Conservation (phyloP, 306 rosid genomes). For the Potentilla sterilis region DNA sequence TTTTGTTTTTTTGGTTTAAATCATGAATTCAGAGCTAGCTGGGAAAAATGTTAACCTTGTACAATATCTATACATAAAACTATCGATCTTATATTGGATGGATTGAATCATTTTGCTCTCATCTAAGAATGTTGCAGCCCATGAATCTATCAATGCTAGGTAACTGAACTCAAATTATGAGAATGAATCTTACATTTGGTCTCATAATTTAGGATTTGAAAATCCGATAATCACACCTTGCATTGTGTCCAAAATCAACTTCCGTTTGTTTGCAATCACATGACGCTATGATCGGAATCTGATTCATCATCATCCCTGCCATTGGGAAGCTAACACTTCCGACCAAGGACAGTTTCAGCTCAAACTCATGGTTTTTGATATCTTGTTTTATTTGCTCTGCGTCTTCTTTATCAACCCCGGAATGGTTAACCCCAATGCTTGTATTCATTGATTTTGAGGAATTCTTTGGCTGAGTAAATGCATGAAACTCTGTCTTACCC, state of each 20-base stretch:
- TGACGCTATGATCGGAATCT: conserved; percentile 27
- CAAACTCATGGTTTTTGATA: conserved; percentile 18
- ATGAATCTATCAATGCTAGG: background rate
- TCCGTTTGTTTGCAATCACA: conserved; percentile 29
- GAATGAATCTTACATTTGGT: background rate
- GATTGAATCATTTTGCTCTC: background rate
- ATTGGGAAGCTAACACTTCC: conserved; percentile 37
- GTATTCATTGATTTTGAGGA: conserved; percentile 28
- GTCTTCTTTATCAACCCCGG: conserved; percentile 18
- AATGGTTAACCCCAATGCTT: conserved; percentile 9
- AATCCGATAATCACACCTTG: conserved; percentile 36
- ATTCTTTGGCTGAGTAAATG: conserved; percentile 33
- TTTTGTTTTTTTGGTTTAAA: background rate
- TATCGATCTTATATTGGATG: background rate
- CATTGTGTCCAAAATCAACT: conserved; percentile 37
- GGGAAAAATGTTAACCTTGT: background rate
- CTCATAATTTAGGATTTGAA: background rate
- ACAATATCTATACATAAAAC: background rate
- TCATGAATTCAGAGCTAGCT: background rate
- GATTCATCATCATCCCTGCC: conserved; percentile 15
- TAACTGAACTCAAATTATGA: background rate
- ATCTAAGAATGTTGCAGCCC: background rate
- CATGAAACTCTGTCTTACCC: conserved; percentile 14
- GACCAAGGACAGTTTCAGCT: conserved; percentile 24
- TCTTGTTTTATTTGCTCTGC: conserved; percentile 22